These are phyloP conservation scores for Ustilago vetiveriae DNA, from an alignment of 1,284 basidiomycete species.

Conservation along the genomic window DNA sequence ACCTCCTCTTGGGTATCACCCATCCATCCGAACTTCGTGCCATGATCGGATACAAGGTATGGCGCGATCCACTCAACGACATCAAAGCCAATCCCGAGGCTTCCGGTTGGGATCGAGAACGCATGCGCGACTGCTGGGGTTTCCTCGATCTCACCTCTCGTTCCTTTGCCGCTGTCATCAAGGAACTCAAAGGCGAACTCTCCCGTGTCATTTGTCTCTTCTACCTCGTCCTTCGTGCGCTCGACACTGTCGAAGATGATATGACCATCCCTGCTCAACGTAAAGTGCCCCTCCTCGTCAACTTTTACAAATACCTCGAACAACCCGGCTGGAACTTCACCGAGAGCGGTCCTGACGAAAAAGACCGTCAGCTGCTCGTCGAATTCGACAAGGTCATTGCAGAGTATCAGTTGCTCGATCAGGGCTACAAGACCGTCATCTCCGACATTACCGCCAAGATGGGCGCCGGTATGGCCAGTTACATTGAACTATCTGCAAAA, in stretches of 20 bases:
- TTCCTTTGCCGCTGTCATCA: conserved; percentile 92
- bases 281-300: conserved; percentile 86
- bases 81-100: conserved; percentile 66
- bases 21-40: conserved; percentile 66
- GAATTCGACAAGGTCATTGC: conserved; percentile 86
- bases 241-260: conserved; percentile 98
- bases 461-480: conserved; percentile 95
- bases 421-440: conserved; percentile 81
- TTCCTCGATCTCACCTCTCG: conserved; percentile 88
- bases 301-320: conserved; percentile 83
- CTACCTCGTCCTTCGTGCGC: conserved; percentile 89
- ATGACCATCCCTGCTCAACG: conserved; percentile 89
- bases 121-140: conserved; percentile 89
- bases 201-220: conserved; percentile 89
- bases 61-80: conserved; percentile 69
- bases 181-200: conserved; percentile 94
- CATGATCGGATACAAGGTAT: conserved; percentile 68
- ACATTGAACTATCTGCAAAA: conserved; percentile 67
- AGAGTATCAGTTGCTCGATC: conserved; percentile 75
- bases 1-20: conserved; percentile 43
- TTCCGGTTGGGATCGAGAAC: conserved; percentile 63
- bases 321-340: conserved; percentile 88
- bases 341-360: conserved; percentile 85
- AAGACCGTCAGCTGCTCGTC: conserved; percentile 85
- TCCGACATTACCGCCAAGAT: conserved; percentile 77